Percentiles rank a stretch among this genome's conserved stretches.
Conservation (phyloP, 192 early-diverging fungal genomes). For the Lobosporangium transversale region DNA sequence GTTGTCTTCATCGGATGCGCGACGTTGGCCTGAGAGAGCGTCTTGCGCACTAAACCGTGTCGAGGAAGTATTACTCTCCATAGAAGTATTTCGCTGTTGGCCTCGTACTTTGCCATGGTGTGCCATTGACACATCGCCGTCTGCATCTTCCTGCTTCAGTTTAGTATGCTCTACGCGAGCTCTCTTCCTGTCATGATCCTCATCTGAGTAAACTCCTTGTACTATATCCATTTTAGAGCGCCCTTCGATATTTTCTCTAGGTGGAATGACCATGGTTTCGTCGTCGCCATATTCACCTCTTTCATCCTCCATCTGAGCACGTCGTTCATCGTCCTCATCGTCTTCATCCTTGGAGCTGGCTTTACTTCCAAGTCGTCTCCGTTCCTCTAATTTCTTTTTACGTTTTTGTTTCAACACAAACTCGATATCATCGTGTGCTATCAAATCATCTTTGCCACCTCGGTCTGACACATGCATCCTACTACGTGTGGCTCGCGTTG, state of each 20-base stretch:
- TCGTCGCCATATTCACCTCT: slow-evolving; percentile 11
- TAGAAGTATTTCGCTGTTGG: not conserved
- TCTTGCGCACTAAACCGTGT: too few relatives aligned
- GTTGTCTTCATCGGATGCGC: not conserved
- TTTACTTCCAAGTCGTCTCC: slow-evolving; percentile 22
- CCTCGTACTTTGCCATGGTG: not conserved
- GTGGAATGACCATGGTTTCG: not conserved
- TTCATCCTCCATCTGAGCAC: slow-evolving; percentile 6
- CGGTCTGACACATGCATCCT: slow-evolving; percentile 14
- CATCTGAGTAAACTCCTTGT: not conserved
- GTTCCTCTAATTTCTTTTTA: slow-evolving; percentile 15
- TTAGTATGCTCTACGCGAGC: not conserved
- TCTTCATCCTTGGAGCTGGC: slow-evolving; percentile 19
- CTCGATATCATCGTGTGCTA: slow-evolving; percentile 37
- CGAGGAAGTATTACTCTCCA: slow-evolving; percentile 14
- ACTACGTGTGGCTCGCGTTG: slow-evolving; percentile 28
- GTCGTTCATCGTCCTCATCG: slow-evolving; percentile 22
- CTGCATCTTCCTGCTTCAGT: not conserved
- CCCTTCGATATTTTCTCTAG: not conserved
- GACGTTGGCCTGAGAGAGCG: too few relatives aligned
- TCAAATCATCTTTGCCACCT: not conserved
- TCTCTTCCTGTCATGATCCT: not conserved
- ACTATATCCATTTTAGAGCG: not conserved
- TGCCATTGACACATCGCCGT: slow-evolving; percentile 11
- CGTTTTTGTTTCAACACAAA: slow-evolving; percentile 31